Percentiles rank a stretch among this genome's conserved stretches.
Evolutionary conservation across 176 grass and related monocot species (phyloP).

Genomic region (Bolboschoenus planiculmis): DNA sequence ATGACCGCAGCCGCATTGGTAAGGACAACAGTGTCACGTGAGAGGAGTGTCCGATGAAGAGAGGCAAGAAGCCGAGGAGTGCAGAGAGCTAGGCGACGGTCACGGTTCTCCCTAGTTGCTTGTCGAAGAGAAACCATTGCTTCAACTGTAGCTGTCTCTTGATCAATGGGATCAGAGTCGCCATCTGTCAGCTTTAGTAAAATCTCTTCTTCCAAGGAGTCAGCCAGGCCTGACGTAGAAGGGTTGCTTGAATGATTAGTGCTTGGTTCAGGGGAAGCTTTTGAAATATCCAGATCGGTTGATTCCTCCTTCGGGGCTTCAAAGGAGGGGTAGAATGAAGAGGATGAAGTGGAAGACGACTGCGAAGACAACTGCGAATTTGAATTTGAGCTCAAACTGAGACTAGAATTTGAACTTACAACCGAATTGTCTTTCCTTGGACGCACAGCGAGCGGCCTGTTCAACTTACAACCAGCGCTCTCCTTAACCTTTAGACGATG

Average conservation of each 20-base stretch:
- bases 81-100: slow-evolving; percentile 29
- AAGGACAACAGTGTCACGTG: slow-evolving; percentile 8
- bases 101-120: slow-evolving; percentile 27
- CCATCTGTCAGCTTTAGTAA: slow-evolving; percentile 12
- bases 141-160: not conserved
- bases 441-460: not conserved
- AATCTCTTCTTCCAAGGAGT: slow-evolving; percentile 31
- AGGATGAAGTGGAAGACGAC: slow-evolving; percentile 4
- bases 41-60: slow-evolving; percentile 26
- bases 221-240: not conserved
- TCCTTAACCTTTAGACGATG: slow-evolving; percentile 1
- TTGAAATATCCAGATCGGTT: not conserved
- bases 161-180: slow-evolving; percentile 14
- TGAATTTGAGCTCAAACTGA: slow-evolving; percentile 12
- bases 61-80: slow-evolving; percentile 28
- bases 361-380: slow-evolving; percentile 10
- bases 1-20: slow-evolving; percentile 30
- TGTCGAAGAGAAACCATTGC: slow-evolving; percentile 25
- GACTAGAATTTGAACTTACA: slow-evolving; percentile 13
- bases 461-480: slow-evolving; percentile 5
- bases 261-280: not conserved
- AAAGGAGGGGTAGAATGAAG: slow-evolving; percentile 12
- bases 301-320: slow-evolving; percentile 1
- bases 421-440: not conserved
- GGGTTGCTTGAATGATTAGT: not conserved